Base-by-base conservation (phyloP, 768 basidiomycete genomes). In the Lactarius pseudohatsudake region DNA sequence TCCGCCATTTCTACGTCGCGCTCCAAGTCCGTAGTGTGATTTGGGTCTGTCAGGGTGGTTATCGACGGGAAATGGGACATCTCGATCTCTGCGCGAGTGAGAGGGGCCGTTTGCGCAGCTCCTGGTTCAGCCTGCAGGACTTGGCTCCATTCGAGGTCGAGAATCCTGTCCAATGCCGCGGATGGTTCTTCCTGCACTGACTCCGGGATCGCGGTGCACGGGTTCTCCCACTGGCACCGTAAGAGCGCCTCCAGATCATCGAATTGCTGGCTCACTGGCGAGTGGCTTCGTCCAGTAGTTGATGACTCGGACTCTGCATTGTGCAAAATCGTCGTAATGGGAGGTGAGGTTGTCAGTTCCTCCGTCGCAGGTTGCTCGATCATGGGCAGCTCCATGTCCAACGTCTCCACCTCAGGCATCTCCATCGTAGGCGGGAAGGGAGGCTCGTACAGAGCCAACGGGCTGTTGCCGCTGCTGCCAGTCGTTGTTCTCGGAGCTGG, bases 11-110 rank as follows among this genome's bases (percentile, higher is more conserved):
- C 50, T 26, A 53, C 50, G 22, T 61, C 45, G 9, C 34, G 15
- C 16, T 61, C 60, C 32, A 16, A 34, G 45, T 38, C 20, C n/a
- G n/a, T 38, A 26, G 60, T 10, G 7, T 47, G 6, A 38, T 18
- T n/a, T 28, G 3, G 3, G 32, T 61, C 32, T 20, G 13, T 45
- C 28, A 28, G 41, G 18, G 30, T 5, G 8, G 59, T 22, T 18
- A 61, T 47, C 34, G 34, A 38, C 47, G 10, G 16, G 8, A 3
- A 18, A 3, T 38, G 60, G n/a, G 47, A 50, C 60, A 34, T 61
- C 34, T 61, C 60, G 16, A 61, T 50, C 32, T 53, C 60, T 2
- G 32, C 22, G 60, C 60, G 47, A 38, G 45, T 61, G 32, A 34
- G 47, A 50, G 60, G 47, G 34, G 60, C 13, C 1, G 50, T 26